Evolutionary conservation across 225 moss, liverwort and hornwort species (phyloP), one percentile per base, ranked within the genome.

Genomic region (Pseudoscleropodium purum): DNA sequence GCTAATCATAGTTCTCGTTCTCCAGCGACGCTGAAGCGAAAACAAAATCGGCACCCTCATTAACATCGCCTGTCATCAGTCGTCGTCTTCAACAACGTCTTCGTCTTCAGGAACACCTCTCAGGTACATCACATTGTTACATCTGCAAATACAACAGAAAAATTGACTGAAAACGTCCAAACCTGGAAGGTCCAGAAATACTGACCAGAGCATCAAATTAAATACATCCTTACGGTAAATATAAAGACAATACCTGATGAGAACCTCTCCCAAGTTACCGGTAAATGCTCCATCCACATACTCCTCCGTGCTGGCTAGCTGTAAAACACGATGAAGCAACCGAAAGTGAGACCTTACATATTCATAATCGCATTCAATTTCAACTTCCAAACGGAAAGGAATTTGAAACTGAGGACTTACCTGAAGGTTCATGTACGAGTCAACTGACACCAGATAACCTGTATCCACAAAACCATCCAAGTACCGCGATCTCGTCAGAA

Each of bases 351-450:
- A 21, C 21, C 83, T 85, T 11, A 25, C 34, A 41, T 20, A 54
- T 26, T 39, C 36, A 52, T 61, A 13, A 37, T 47, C 82, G 64
- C 29, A 8, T 29, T 56, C 9, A 76, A 67, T 61, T 64, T 36
- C 31, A 86, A 56, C 52, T 86, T 37, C 41, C 45, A 79, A 47
- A 56, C 4, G 15, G 5, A 34, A 82, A 72, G 15, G 47, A 62
- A 64, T 57, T 75, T 37, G 25, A 86, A 79, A 49, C 57, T 34
- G 80, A 64, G 27, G 0, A 57, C 62, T 78, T 89, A 95, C 97
- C 93, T 99, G 96, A 66, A 99, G 92, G 86, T 99, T 99, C 99
- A 99, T 97, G 91, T 99, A 99, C n/a, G 96, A 96, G 88, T 99
- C 99, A 64, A 99, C 99, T 39, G 97, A 97, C 85, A 96, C 96